Conservation (phyloP, 225 moss, liverwort and hornwort species). For the Anthoceros angustus region DNA sequence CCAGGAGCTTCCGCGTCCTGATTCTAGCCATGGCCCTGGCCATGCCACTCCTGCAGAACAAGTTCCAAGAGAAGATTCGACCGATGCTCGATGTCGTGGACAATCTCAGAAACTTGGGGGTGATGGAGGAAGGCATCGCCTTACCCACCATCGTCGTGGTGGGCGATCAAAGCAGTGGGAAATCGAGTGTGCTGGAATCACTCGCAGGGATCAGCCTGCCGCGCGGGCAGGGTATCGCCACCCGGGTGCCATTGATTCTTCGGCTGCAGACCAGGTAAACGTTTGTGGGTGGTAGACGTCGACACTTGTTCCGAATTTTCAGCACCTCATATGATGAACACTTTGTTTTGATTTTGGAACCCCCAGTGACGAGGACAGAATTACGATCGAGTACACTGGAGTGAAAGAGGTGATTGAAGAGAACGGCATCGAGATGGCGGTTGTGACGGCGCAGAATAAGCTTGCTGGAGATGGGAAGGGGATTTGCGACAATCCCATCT, state of each 20-base stretch:
- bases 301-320: neutral
- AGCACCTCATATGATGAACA: neutral
- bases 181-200: slow-evolving; percentile 27
- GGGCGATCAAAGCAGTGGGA: slow-evolving; percentile 24
- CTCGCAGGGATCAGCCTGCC: slow-evolving; percentile 24
- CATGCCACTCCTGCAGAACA: neutral
- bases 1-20: too few species aligned
- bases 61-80: slow-evolving; percentile 13
- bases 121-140: slow-evolving; percentile 21
- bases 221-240: slow-evolving; percentile 20
- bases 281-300: neutral
- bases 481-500: slow-evolving; percentile 12
- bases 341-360: neutral
- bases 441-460: slow-evolving; percentile 8
- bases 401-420: slow-evolving; percentile 9
- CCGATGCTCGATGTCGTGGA: slow-evolving; percentile 19
- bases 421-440: slow-evolving; percentile 10
- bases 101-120: slow-evolving; percentile 13
- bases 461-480: slow-evolving; percentile 17
- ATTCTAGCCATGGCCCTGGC: neutral
- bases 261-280: slow-evolving; percentile 11
- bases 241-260: slow-evolving; percentile 22
- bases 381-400: slow-evolving; percentile 5
- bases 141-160: slow-evolving; percentile 30
- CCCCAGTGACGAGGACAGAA: neutral